phyloP scores from a whole-genome alignment of 2,329 filamentous ascomycete species.

The Trichoderma hamatum region DNA sequence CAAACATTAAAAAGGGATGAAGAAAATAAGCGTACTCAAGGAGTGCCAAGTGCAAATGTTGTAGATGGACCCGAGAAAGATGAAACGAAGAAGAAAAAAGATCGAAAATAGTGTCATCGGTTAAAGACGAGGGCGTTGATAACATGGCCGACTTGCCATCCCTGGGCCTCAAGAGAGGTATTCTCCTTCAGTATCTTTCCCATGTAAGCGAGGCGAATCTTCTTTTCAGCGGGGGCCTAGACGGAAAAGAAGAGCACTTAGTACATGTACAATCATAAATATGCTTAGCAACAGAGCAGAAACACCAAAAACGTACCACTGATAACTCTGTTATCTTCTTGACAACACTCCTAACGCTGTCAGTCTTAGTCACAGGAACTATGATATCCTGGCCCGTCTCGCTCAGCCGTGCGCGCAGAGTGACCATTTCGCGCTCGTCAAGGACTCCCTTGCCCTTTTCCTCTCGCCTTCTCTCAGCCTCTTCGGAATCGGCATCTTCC shows the following conservation, averaged over 20 bases:
- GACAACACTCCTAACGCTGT: conserved; percentile 66
- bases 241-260: conserved; percentile 43
- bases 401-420: conserved; percentile 65
- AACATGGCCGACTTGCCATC: conserved; percentile 75
- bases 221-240: conserved; percentile 55
- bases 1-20: conserved; percentile 27
- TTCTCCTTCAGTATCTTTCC: conserved; percentile 77
- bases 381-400: conserved; percentile 67
- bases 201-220: conserved; percentile 75
- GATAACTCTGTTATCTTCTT: conserved; percentile 65
- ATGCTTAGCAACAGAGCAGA: not conserved
- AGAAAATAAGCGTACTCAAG: conserved; percentile 14
- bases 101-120: conserved; percentile 37
- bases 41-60: not conserved
- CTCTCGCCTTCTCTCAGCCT: conserved; percentile 49
- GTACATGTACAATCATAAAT: not conserved
- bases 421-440: conserved; percentile 57
- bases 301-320: conserved; percentile 53
- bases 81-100: not conserved
- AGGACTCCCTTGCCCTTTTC: conserved; percentile 63
- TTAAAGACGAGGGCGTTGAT: conserved; percentile 75
- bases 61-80: not conserved
- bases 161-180: conserved; percentile 66
- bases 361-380: conserved; percentile 58
- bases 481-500: conserved; percentile 36